phyloP scores from a whole-genome alignment of 306 rosid genomes.

The Mucuna pruriens region DNA sequence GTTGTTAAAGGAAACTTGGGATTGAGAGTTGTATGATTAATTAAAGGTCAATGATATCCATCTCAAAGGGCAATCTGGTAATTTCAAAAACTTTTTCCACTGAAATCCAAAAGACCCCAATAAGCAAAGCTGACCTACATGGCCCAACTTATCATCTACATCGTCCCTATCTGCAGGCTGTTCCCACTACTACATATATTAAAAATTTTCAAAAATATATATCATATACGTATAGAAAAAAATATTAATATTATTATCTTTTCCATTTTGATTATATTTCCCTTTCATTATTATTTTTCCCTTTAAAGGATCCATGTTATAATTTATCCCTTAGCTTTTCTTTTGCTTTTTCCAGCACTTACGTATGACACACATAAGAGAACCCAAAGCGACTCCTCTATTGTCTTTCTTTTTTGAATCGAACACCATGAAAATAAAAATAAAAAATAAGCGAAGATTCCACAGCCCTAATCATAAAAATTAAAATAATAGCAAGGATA shows the following conservation, averaged over 20 bases:
- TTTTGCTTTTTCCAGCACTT: conserved; percentile 41
- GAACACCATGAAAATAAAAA: conserved; percentile 7
- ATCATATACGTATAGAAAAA: conserved; percentile 1
- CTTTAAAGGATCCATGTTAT: conserved; percentile 28
- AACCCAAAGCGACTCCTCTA: conserved; percentile 36
- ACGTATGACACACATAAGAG: conserved; percentile 38
- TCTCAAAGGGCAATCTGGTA: conserved; percentile 40
- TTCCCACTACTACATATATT: conserved; percentile 59
- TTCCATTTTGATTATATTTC: conserved; percentile 20
- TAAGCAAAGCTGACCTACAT: conserved; percentile 68
- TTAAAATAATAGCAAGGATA: conserved; percentile 31
- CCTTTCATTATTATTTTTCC: conserved; percentile 27
- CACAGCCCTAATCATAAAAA: conserved; percentile 43
- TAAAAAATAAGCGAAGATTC: conserved; percentile 48
- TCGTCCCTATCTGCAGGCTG: conserved; percentile 75
- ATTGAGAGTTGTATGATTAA: conserved; percentile 32
- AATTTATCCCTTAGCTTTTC: conserved; percentile 31
- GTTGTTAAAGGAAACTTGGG: conserved; percentile 31
- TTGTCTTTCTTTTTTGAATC: conserved; percentile 32
- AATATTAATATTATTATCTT: background rate
- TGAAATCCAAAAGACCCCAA: conserved; percentile 55
- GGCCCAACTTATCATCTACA: conserved; percentile 75
- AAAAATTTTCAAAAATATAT: background rate
- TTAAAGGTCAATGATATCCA: conserved; percentile 47
- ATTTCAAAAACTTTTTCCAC: conserved; percentile 34